A percentile compares a stretch with the other conserved stretches of the same genome.
Evolutionary conservation across 345 rosid genomes (phyloP).

Genomic region (Brassica incana): DNA sequence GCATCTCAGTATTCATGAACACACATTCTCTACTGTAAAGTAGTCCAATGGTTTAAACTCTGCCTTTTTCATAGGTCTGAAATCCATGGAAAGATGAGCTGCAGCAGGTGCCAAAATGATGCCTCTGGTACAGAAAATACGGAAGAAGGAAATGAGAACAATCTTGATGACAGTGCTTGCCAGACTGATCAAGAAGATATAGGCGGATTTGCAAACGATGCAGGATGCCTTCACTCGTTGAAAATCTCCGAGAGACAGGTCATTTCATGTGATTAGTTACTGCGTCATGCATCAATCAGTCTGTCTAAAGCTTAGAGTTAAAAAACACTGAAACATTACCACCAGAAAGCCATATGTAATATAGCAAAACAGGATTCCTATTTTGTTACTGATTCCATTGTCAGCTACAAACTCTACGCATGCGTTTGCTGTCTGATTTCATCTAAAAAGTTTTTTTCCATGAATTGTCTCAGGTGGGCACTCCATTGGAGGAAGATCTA

Average conservation of each 20-base stretch:
- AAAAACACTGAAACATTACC: background rate
- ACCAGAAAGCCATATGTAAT: background rate
- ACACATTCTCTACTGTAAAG: background rate
- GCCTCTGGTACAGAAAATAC: slow-evolving; percentile 36
- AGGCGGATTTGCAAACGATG: slow-evolving; percentile 81
- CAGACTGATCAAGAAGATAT: slow-evolving; percentile 54
- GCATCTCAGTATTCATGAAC: slow-evolving; percentile 1
- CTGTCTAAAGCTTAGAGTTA: background rate
- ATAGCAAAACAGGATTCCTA: slow-evolving; percentile 4
- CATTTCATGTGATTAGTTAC: slow-evolving; percentile 22
- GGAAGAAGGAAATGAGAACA: slow-evolving; percentile 42
- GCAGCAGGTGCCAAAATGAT: slow-evolving; percentile 57
- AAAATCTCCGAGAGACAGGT: slow-evolving; percentile 91
- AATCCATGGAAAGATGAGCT: slow-evolving; percentile 85
- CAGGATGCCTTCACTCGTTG: slow-evolving; percentile 67
- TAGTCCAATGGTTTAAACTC: background rate
- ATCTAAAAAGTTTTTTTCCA: background rate
- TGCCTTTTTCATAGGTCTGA: slow-evolving; percentile 60
- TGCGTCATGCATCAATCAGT: slow-evolving; percentile 7
- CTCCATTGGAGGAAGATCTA: slow-evolving; percentile 88
- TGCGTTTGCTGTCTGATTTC: slow-evolving; percentile 10
- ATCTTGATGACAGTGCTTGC: slow-evolving; percentile 26
- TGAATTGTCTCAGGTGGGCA: slow-evolving; percentile 63
- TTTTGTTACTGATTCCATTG: background rate
- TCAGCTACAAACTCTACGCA: slow-evolving; percentile 9